Evolutionary conservation across 305 asterid species (phyloP), one percentile per base, ranked within the genome.

Genomic region (Fraxinus sp.): DNA sequence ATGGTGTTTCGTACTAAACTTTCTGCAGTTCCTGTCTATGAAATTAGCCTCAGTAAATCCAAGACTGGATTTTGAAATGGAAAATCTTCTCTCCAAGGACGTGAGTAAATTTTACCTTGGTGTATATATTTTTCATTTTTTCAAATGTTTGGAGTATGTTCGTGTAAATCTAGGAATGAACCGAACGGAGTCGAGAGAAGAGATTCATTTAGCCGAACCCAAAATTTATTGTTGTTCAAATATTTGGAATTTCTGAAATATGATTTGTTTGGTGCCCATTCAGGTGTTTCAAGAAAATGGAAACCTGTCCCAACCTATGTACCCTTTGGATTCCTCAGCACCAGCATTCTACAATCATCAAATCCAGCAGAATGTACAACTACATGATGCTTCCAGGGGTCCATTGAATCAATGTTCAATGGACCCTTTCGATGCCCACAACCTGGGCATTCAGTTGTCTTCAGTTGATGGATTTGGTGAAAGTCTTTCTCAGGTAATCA

Each of bases 31-130:
- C 84, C 84, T 95, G 77, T 95, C 99, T 2, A 94, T 95, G 98
- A 94, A 94, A 85, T 85, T 94, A 83, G 86, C 98, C 44, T 85
- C 98, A 5, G 98, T 95, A 41, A 91, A 94, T 82, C 94, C 99
- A 84, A 90, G 87, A 24, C 87, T 91, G 82, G 98, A 94, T 81
- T 59, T 75, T 46, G 78, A 79, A 80, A 79, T 84, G 80, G 88
- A 86, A 22, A 83, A 64, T 74, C 80, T 82, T 71, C 55, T 84
- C 16, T 76, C 89, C 62, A 89, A 87, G 85, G 87, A 87, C 78
- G 92, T 89, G 81, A 87, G 90, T 84, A 7, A 26, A 70, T 80
- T 14, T 55, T 55, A 62, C 71, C 22, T 7, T 16, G 11, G 10
- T 14, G 13, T 13, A 6, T 14, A 6, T 32, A 32, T 13, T 71